Evolutionary conservation across 805 yeast species (phyloP), one percentile per base, ranked within the genome.

Genomic region (Hermanozyma aechmeae): DNA sequence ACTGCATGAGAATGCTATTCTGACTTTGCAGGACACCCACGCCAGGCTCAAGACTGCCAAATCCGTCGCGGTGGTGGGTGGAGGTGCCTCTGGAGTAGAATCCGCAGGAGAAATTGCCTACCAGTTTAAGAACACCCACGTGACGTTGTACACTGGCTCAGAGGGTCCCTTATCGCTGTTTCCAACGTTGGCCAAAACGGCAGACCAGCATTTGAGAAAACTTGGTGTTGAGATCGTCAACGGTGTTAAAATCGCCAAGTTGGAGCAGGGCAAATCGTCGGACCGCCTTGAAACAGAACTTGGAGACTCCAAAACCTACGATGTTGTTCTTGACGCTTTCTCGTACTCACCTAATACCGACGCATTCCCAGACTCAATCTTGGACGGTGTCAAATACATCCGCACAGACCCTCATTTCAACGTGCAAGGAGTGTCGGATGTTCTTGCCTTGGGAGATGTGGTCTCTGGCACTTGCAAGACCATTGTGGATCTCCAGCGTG

Each of bases 1-100:
- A 6, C 32, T 38, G 21, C 21, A 31, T 16, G 41, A 38, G 23
- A 25, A 35, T 12, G 31, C 48, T 7, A 34, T 40, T 17, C 34
- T 34, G 6, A 42, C 43, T 4, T 18, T 53, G 16, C 24, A 41
- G 29, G 27, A 37, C 16, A 36, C 52, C 13, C 23, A 35, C 18
- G 15, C 28, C 8, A 23, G 37, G 16, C 31, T 55, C 14, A 36
- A 39, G 24, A 9, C 30, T 3, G 53, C 63, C 6, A 38, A 43
- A 16, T 29, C 40, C 7, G 49, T 61, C 13, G 65, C 63, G 2
- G 38, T 61, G 4, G 25, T 61, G n/a, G 68, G 65, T 4, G 65
- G 56, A 13, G 64, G 63, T n/a, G 33, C 51, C 13, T 52, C 63
- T 11, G 64, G 63, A 4, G 61, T 58, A 8, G 67, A 61, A 33